These are phyloP conservation scores for Sordaria brevicollis DNA, from an alignment of 495 filamentous ascomycete genomes.

Conservation along the genomic window DNA sequence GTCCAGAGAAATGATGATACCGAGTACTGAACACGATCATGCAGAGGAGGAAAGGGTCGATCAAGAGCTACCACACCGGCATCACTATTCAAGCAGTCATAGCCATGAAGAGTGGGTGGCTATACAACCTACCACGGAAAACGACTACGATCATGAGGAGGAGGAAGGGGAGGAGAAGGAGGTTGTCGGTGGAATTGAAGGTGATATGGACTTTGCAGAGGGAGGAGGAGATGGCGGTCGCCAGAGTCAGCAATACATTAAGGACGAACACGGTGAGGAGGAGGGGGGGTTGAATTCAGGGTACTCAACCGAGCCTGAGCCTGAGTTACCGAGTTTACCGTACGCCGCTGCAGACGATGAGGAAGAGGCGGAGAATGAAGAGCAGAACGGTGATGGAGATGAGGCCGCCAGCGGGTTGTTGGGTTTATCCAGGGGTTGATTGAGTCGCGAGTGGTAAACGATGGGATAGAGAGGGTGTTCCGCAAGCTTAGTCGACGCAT, in stretches of 20 bases:
- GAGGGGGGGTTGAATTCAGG: not conserved
- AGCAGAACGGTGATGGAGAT: slow-evolving; percentile 2
- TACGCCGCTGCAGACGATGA: not conserved
- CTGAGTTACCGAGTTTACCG: not conserved
- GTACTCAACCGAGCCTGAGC: not conserved
- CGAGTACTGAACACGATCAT: too few relatives aligned
- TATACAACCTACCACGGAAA: too few relatives aligned
- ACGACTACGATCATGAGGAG: too few relatives aligned
- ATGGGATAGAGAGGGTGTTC: not conserved
- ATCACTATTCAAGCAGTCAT: too few relatives aligned
- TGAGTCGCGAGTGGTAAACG: not conserved
- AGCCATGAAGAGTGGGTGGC: too few relatives aligned
- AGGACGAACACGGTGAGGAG: too few relatives aligned
- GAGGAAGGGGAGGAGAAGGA: not conserved
- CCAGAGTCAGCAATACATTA: too few relatives aligned
- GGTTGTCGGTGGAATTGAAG: not conserved
- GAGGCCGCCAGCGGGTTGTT: slow-evolving; percentile 25
- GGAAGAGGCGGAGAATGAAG: slow-evolving; percentile 1
- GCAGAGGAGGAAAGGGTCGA: too few relatives aligned
- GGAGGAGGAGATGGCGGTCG: too few relatives aligned
- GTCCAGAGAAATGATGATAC: too few relatives aligned
- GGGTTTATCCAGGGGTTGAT: slow-evolving; percentile 17
- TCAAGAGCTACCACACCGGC: not conserved
- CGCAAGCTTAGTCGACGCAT: too few relatives aligned
- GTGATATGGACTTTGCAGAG: too few relatives aligned